phyloP scores from a whole-genome alignment of 257 asterid genomes.

The Lycium ferocissimum region DNA sequence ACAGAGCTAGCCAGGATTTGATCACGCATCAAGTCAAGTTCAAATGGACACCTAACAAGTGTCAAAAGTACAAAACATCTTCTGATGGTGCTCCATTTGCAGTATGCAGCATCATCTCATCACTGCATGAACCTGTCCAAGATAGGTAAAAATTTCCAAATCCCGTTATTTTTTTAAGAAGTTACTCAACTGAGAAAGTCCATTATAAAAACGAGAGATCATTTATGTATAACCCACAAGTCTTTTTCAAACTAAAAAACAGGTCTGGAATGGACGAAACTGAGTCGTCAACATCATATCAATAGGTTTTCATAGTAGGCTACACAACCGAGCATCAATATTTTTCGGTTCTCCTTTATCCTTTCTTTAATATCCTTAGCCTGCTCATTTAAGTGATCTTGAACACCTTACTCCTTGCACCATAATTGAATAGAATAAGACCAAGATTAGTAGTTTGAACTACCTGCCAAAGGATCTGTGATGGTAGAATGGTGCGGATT shows the following conservation, averaged over 20 bases:
- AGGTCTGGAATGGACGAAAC: neutral
- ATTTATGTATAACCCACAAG: neutral
- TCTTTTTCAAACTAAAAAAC: neutral
- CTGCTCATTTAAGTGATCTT: neutral
- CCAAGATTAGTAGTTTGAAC: neutral
- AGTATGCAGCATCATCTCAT: neutral
- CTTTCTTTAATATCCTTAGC: neutral
- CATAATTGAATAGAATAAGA: slow-evolving; percentile 13
- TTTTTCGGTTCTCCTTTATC: neutral
- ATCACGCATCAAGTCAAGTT: neutral
- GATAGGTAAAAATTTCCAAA: neutral
- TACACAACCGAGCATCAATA: neutral
- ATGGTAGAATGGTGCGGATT: neutral
- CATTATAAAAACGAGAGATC: neutral
- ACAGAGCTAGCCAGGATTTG: neutral
- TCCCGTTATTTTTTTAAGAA: neutral
- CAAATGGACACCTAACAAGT: neutral
- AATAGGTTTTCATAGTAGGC: neutral
- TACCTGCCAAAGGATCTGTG: neutral
- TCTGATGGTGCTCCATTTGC: neutral
- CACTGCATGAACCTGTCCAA: neutral
- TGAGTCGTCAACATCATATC: neutral
- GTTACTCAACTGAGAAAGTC: no score
- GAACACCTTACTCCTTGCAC: neutral
- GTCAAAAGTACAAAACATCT: neutral